Conservation (phyloP, 768 basidiomycete genomes). For the Fomitopsis pulvina region DNA sequence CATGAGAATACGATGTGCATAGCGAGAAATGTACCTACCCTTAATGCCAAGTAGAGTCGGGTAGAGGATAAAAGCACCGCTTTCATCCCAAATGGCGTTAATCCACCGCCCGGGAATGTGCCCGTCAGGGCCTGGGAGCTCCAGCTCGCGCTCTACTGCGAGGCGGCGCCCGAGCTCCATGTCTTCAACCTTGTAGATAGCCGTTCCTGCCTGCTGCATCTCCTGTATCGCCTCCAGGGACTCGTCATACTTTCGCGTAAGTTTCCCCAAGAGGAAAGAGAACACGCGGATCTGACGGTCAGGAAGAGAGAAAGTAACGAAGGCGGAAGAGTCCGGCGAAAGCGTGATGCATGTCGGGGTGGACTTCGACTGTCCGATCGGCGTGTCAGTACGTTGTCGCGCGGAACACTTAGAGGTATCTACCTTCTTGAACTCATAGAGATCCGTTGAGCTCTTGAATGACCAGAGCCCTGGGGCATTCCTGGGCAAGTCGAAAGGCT, state of each 20-base stretch:
- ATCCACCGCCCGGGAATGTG: slow-evolving; percentile 70
- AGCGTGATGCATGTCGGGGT: slow-evolving; percentile 88
- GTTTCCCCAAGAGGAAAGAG: slow-evolving; percentile 82
- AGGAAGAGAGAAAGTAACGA: slow-evolving; percentile 89
- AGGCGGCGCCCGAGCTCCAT: slow-evolving; percentile 99
- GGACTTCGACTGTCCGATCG: slow-evolving; percentile 64
- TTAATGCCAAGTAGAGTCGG: slow-evolving; percentile 93
- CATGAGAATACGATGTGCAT: not conserved
- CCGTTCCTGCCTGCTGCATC: slow-evolving; percentile 98
- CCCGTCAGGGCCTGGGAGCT: slow-evolving; percentile 72
- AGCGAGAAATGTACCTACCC: slow-evolving; percentile 41
- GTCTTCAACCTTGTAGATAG: slow-evolving; percentile 87
- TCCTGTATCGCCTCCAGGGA: slow-evolving; percentile 89
- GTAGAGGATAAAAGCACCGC: slow-evolving; percentile 89
- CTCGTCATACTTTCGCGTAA: slow-evolving; percentile 93
- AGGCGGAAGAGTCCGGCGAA: slow-evolving; percentile 83
- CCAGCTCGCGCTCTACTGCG: slow-evolving; percentile 87
- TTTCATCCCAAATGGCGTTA: slow-evolving; percentile 97
- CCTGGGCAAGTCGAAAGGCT: slow-evolving; percentile 82
- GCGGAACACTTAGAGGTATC: slow-evolving; percentile 3
- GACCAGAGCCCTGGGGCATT: slow-evolving; percentile 78
- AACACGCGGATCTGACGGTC: slow-evolving; percentile 94
- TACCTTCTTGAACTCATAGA: slow-evolving; percentile 99
- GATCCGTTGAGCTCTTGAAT: slow-evolving; percentile 85
- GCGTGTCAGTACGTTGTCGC: slow-evolving; percentile 1